Conservation (phyloP, 768 basidiomycete species). For the Termitomyces sp. region DNA sequence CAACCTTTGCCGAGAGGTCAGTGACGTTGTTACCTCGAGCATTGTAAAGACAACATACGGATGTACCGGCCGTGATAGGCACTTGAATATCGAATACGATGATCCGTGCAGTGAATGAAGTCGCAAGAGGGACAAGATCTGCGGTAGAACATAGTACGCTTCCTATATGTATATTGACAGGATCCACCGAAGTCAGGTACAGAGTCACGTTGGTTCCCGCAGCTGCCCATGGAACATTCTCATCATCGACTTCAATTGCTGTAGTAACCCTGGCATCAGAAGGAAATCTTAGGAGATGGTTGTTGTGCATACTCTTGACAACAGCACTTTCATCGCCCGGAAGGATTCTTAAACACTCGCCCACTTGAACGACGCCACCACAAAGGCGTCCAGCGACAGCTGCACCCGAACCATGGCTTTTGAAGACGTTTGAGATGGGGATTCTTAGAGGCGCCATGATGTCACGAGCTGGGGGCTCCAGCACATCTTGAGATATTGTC, state of each 20-base stretch:
- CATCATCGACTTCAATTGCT: no score
- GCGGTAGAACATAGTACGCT: conserved; percentile 81
- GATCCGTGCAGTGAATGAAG: conserved; percentile 79
- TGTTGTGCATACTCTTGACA: conserved; percentile 56
- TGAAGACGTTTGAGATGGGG: conserved; percentile 95
- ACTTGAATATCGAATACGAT: conserved; percentile 92
- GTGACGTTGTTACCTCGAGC: neutral
- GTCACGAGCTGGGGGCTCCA: conserved; percentile 80
- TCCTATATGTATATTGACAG: conserved; percentile 83
- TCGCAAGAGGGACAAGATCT: conserved; percentile 73
- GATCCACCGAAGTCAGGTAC: conserved; percentile 80
- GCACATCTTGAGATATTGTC: conserved; percentile 48
- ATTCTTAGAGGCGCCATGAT: conserved; percentile 77
- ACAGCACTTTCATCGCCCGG: conserved; percentile 90
- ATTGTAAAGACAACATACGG: conserved; percentile 44
- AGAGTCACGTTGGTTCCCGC: conserved; percentile 83
- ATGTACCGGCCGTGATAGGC: conserved; percentile 85
- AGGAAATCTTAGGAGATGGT: neutral
- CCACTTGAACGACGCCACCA: conserved; percentile 88
- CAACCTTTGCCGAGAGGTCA: conserved; percentile 52
- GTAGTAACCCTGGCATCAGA: neutral
- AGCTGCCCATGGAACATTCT: no score
- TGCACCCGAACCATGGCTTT: conserved; percentile 74
- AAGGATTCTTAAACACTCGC: conserved; percentile 81
- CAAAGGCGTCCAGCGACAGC: conserved; percentile 83